These are phyloP conservation scores for Tetrahymena malaccensis DNA, from an alignment of 73 alveolate genomes.

Conservation along the genomic window DNA sequence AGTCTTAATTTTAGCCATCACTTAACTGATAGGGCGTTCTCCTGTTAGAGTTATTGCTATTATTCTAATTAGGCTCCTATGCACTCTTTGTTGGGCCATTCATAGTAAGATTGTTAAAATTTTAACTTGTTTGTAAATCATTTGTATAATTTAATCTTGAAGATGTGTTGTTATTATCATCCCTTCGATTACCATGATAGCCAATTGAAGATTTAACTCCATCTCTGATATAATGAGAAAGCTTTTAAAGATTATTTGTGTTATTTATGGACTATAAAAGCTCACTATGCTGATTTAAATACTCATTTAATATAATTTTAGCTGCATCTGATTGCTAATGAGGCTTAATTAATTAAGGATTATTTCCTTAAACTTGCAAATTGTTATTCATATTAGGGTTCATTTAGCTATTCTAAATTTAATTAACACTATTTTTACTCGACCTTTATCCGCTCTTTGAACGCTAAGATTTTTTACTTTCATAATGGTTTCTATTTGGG, in stretches of 20 bases:
- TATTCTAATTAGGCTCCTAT: background rate
- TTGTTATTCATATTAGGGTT: background rate
- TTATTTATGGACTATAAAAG: background rate
- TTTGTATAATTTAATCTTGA: background rate
- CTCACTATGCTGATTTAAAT: background rate
- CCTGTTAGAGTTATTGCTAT: background rate
- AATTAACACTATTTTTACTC: background rate
- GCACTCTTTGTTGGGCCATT: background rate
- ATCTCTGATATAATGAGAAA: background rate
- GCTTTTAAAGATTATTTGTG: background rate
- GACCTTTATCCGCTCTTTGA: background rate
- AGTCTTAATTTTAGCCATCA: background rate
- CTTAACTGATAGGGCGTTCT: background rate
- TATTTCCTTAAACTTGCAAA: background rate
- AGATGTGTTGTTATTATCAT: background rate
- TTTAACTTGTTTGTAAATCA: background rate
- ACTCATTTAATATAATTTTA: background rate
- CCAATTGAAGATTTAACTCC: background rate
- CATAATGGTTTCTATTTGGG: background rate
- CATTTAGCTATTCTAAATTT: background rate
- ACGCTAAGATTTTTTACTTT: background rate
- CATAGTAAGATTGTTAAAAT: background rate
- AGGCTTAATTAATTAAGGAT: background rate
- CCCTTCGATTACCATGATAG: background rate
- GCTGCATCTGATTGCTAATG: background rate